Conservation (phyloP, 2,329 filamentous ascomycete species). For the Penicillium occitanis region DNA sequence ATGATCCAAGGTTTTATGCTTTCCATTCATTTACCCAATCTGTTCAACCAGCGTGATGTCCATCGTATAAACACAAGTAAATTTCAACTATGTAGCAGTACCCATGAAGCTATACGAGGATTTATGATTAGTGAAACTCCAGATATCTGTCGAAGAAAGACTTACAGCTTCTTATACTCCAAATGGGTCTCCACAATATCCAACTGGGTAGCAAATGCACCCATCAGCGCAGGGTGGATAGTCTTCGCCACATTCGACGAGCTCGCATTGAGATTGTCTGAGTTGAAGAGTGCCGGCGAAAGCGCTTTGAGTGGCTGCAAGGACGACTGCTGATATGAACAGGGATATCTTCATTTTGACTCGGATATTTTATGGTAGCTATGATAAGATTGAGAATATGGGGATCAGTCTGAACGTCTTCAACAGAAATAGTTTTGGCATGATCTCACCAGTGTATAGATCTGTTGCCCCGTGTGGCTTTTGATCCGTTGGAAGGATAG, state of each 20-base stretch:
- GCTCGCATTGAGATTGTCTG: background rate
- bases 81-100: background rate
- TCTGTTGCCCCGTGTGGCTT: no score
- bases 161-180: background rate
- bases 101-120: no score
- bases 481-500: no score
- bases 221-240: background rate
- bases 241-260: background rate
- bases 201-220: background rate
- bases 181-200: background rate
- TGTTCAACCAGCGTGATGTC: background rate
- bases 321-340: background rate
- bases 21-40: background rate
- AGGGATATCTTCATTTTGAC: background rate
- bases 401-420: no score
- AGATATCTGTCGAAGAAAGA: background rate
- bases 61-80: background rate
- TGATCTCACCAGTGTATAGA: no score
- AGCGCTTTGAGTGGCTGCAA: background rate
- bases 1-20: background rate
- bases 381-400: no score
- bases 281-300: background rate
- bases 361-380: no score
- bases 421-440: no score
- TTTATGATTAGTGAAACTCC: background rate